Evolutionary conservation across 2,329 filamentous ascomycete species (phyloP).

Genomic region (Metarhizium album): DNA sequence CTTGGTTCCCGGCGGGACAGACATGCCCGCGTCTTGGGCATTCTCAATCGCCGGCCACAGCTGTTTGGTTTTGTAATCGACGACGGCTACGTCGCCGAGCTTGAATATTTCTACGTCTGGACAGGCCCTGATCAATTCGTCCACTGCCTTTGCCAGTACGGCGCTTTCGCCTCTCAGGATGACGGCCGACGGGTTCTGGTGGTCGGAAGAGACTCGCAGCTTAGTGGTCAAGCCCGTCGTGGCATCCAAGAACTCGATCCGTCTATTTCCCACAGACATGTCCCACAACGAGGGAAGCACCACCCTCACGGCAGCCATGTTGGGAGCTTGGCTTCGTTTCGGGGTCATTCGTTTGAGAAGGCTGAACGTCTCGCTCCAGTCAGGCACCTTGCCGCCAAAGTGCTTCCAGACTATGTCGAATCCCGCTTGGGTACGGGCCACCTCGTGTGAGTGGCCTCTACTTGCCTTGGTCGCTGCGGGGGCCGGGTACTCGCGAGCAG

Average conservation of each 20-base stretch:
- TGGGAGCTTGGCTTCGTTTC: conserved; percentile 18
- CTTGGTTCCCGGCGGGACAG: conserved; percentile 11
- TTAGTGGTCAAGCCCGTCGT: conserved; percentile 21
- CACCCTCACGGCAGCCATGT: conserved; percentile 26
- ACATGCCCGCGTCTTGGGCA: conserved; percentile 15
- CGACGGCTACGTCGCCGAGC: conserved; percentile 24
- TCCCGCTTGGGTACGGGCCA: conserved; percentile 25
- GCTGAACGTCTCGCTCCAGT: conserved; percentile 30
- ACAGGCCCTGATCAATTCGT: conserved; percentile 21
- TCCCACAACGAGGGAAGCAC: conserved; percentile 24
- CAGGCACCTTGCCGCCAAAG: conserved; percentile 17
- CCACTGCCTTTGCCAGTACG: conserved; percentile 21
- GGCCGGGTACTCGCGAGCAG: conserved; percentile 18
- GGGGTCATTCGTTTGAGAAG: conserved; percentile 27
- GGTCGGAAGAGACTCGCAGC: conserved; percentile 23
- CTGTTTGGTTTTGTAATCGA: conserved; percentile 24
- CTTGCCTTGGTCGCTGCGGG: conserved; percentile 14
- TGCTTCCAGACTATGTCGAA: conserved; percentile 23
- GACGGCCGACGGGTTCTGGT: conserved; percentile 18
- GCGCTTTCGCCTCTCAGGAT: conserved; percentile 22
- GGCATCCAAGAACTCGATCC: conserved; percentile 23
- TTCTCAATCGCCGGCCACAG: conserved; percentile 25
- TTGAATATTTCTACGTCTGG: conserved; percentile 22
- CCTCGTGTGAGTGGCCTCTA: conserved; percentile 11
- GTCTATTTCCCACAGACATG: conserved; percentile 23